Conservation (phyloP, 2,329 filamentous ascomycete genomes). For the Fusarium sp. region DNA sequence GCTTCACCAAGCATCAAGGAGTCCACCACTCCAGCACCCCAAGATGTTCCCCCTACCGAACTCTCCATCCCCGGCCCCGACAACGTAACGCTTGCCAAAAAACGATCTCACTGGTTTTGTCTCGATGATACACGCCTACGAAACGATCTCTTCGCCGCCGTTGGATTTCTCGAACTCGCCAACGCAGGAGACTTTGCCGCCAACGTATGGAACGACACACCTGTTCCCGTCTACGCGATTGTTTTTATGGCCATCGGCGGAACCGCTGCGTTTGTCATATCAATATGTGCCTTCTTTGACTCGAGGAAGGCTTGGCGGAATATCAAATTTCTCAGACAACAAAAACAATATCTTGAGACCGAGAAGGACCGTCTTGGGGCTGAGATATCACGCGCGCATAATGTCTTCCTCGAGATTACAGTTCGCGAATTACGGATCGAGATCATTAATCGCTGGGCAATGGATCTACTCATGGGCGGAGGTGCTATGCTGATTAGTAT, state of each 20-base stretch:
- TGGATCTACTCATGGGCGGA: conserved; percentile 65
- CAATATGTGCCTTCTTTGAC: conserved; percentile 62
- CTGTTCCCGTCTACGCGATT: conserved; percentile 62
- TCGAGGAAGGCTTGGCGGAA: conserved; percentile 60
- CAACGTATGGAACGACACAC: conserved; percentile 68
- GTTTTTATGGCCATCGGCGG: conserved; percentile 67
- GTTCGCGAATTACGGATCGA: conserved; percentile 65
- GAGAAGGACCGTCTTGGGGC: conserved; percentile 28
- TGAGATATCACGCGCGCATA: conserved; percentile 43
- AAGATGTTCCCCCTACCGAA: neutral
- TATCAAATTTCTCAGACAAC: conserved; percentile 58
- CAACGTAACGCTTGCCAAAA: conserved; percentile 32
- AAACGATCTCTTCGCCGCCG: conserved; percentile 50
- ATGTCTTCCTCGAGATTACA: conserved; percentile 60
- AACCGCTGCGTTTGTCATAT: conserved; percentile 59
- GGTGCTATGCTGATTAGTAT: conserved; percentile 64
- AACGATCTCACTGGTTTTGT: conserved; percentile 14
- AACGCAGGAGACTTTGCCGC: conserved; percentile 70
- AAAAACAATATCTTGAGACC: conserved; percentile 54
- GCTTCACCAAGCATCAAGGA: conserved; percentile 5
- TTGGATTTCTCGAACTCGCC: conserved; percentile 67
- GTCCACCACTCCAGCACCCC: neutral
- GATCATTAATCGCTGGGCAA: conserved; percentile 62
- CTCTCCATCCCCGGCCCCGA: conserved; percentile 27
- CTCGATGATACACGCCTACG: conserved; percentile 39